These are phyloP conservation scores for Penicillium capsulatum DNA, from an alignment of 2,329 filamentous ascomycete genomes.

Conservation along the genomic window DNA sequence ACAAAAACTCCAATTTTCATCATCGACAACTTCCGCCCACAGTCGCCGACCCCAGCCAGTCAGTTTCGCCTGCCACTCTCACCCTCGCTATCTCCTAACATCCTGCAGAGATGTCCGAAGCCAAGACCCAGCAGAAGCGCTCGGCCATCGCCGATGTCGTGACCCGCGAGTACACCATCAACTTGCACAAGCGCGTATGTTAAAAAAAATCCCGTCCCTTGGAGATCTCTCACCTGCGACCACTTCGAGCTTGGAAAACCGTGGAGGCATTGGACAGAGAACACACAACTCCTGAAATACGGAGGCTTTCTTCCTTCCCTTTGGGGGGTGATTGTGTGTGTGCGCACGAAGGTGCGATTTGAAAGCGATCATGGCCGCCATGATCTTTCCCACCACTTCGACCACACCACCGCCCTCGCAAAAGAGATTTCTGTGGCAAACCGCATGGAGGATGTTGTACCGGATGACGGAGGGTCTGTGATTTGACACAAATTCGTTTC, in stretches of 20 bases:
- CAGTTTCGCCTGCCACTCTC: conserved; percentile 20
- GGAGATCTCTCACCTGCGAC: conserved; percentile 20
- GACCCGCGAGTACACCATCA: conserved; percentile 99
- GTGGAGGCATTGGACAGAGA: conserved; percentile 36
- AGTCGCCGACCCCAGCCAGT: conserved; percentile 37
- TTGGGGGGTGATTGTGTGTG: conserved; percentile 16
- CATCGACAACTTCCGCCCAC: conserved; percentile 38
- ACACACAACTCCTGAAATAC: conserved; percentile 22
- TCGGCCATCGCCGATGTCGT: conserved; percentile 99
- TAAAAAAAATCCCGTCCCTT: conserved; percentile 30
- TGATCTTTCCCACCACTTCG: background rate
- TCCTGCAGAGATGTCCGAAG: conserved; percentile 60
- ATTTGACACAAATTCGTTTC: too few relatives aligned
- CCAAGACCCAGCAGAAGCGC: conserved; percentile 65
- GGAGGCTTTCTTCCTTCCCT: conserved; percentile 13
- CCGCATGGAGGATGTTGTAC: too few relatives aligned
- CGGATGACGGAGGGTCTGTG: too few relatives aligned
- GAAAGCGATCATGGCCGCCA: conserved; percentile 2
- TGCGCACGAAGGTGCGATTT: conserved; percentile 8
- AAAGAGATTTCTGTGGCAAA: conserved; percentile 3
- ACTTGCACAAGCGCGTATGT: conserved; percentile 99
- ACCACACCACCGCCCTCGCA: background rate
- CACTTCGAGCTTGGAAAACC: conserved; percentile 20
- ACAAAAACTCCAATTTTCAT: conserved; percentile 30
- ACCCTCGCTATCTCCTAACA: conserved; percentile 10